Conservation (phyloP, 495 filamentous ascomycete species). For the Choiromyces venosus region DNA sequence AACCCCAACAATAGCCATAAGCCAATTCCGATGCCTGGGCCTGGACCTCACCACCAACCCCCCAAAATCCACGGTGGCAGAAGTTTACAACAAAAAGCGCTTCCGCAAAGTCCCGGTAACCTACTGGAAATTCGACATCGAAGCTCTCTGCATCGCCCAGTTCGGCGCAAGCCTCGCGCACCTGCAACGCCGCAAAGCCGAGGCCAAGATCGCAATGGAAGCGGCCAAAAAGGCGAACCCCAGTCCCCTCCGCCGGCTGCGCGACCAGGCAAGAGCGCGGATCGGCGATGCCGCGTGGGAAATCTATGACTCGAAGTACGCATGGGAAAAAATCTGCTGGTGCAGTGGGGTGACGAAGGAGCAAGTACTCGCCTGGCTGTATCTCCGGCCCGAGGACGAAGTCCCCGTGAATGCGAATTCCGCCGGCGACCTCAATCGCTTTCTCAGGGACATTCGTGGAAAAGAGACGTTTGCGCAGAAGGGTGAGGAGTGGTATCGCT, state of each 20-base stretch:
- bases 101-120: neutral
- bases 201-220: neutral
- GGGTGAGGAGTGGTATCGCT: too few relatives aligned
- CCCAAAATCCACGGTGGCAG: neutral
- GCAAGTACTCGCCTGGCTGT: neutral
- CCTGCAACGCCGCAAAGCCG: neutral
- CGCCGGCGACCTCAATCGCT: too few relatives aligned
- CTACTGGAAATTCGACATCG: neutral
- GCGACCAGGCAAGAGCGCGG: neutral
- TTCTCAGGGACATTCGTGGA: too few relatives aligned
- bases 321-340: constrained; percentile 4
- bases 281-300: neutral
- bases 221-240: neutral
- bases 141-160: neutral
- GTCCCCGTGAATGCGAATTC: too few relatives aligned
- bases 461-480: too few relatives aligned
- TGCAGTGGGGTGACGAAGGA: constrained; percentile 4
- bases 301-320: neutral
- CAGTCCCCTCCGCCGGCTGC: neutral
- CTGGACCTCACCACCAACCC: neutral
- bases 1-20: neutral
- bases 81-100: neutral
- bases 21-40: neutral
- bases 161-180: neutral
- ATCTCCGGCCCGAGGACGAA: too few relatives aligned